Conservation (phyloP, 768 basidiomycete species). For the Kwoniella europaea region DNA sequence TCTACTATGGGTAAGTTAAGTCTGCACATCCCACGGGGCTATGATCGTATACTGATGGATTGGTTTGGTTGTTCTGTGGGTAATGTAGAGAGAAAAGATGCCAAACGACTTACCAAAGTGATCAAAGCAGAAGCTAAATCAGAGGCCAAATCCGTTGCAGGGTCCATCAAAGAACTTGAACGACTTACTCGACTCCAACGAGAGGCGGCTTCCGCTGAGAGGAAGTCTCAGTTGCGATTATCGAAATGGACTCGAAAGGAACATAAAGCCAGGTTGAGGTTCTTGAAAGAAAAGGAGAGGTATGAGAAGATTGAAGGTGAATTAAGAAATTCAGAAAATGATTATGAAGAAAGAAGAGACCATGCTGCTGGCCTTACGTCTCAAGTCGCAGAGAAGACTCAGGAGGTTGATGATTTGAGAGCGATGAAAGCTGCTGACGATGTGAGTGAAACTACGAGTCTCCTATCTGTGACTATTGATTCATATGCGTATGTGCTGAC, state of each 20-base stretch:
- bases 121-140: conserved; percentile 72
- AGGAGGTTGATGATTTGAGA: conserved; percentile 72
- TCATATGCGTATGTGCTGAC: neutral
- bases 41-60: too few relatives aligned
- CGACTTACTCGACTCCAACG: conserved; percentile 75
- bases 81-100: conserved; percentile 59
- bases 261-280: conserved; percentile 70
- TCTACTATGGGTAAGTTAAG: conserved; percentile 43
- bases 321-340: conserved; percentile 54
- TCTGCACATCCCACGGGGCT: neutral
- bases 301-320: conserved; percentile 56
- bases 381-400: conserved; percentile 71
- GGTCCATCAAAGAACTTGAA: conserved; percentile 70
- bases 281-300: conserved; percentile 66
- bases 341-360: conserved; percentile 63
- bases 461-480: too few relatives aligned
- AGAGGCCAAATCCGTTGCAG: conserved; percentile 68
- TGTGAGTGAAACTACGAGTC: conserved; percentile 44
- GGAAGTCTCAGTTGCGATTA: conserved; percentile 65
- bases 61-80: too few relatives aligned
- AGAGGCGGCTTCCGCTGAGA: conserved; percentile 66
- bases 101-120: conserved; percentile 69
- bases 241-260: conserved; percentile 65
- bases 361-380: conserved; percentile 68
- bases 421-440: conserved; percentile 73